A percentile compares a stretch with the other conserved stretches of the same genome.
These are phyloP conservation scores for Trapa bicornis DNA, from an alignment of 345 rosid species.

Conservation along the genomic window DNA sequence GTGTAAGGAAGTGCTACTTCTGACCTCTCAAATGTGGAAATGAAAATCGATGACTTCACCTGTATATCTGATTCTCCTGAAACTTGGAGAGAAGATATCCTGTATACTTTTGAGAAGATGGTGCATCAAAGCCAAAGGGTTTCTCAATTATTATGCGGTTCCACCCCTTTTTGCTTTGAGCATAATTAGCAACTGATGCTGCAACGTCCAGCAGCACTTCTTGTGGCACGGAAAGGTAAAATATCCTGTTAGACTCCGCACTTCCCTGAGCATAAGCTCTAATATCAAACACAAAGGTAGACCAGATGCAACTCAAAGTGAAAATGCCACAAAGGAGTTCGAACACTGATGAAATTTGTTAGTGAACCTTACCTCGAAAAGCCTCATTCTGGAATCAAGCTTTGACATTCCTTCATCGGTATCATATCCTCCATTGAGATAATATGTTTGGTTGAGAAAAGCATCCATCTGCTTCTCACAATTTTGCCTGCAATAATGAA, in stretches of 20 bases:
- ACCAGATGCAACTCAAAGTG: background rate
- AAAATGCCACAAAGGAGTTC: background rate
- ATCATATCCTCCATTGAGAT: constrained; percentile 50
- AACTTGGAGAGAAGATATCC: constrained; percentile 49
- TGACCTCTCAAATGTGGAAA: background rate
- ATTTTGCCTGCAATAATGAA: constrained; percentile 28
- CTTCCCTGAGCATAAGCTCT: constrained; percentile 38
- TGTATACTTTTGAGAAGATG: constrained; percentile 40
- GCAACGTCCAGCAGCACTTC: constrained; percentile 73
- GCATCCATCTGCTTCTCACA: constrained; percentile 54
- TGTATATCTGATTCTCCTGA: constrained; percentile 60
- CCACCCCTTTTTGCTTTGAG: constrained; percentile 60
- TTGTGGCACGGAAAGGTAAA: constrained; percentile 76
- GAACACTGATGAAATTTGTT: background rate
- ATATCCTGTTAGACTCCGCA: constrained; percentile 46
- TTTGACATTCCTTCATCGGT: constrained; percentile 50
- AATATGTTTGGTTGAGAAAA: constrained; percentile 51
- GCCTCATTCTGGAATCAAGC: constrained; percentile 50
- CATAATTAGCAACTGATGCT: constrained; percentile 34
- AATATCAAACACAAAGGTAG: constrained; percentile 6
- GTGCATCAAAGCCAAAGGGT: constrained; percentile 60
- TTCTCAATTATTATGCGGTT: constrained; percentile 65
- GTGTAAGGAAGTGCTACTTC: background rate
- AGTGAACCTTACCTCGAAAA: constrained; percentile 34
- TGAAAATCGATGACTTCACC: constrained; percentile 19